Percentiles rank a stretch among this genome's conserved stretches.
Conservation (phyloP, 169 alveolate genomes). For the Cryptosporidium sp. region DNA sequence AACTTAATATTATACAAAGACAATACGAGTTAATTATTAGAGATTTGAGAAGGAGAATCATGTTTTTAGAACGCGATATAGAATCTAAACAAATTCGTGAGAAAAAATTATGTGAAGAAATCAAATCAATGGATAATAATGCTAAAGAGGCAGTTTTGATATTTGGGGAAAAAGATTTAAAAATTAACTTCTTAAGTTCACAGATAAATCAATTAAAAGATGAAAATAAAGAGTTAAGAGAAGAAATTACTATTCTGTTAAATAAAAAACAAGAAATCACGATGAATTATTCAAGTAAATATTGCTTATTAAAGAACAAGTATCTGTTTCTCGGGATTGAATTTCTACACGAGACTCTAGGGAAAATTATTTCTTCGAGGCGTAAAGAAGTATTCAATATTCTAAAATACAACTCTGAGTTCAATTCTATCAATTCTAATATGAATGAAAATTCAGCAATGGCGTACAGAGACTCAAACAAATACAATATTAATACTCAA, state of each 20-base stretch:
- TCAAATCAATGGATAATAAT: constrained; percentile 24
- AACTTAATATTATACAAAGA: constrained; percentile 23
- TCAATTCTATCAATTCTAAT: background rate
- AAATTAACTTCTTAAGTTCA: constrained; percentile 8
- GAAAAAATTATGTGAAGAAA: background rate
- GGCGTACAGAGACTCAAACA: background rate
- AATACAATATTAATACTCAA: background rate
- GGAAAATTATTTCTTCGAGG: background rate
- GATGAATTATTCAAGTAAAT: background rate
- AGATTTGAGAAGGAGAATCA: constrained; percentile 50
- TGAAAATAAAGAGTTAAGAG: background rate
- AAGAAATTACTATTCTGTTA: background rate
- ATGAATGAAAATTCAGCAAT: background rate
- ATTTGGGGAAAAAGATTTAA: constrained; percentile 11
- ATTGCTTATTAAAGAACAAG: background rate
- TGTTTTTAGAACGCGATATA: constrained; percentile 24
- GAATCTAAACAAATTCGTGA: constrained; percentile 30
- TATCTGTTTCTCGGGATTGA: constrained; percentile 27
- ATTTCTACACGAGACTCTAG: background rate
- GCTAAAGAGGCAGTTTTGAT: background rate
- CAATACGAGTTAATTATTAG: constrained; percentile 62
- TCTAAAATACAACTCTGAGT: background rate
- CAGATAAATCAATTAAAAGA: constrained; percentile 28
- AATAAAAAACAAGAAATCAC: constrained; percentile 6
- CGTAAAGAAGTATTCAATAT: constrained; percentile 6